Evolutionary conservation across 2,329 filamentous ascomycete species (phyloP).

Genomic region (Pyricularia sp.): DNA sequence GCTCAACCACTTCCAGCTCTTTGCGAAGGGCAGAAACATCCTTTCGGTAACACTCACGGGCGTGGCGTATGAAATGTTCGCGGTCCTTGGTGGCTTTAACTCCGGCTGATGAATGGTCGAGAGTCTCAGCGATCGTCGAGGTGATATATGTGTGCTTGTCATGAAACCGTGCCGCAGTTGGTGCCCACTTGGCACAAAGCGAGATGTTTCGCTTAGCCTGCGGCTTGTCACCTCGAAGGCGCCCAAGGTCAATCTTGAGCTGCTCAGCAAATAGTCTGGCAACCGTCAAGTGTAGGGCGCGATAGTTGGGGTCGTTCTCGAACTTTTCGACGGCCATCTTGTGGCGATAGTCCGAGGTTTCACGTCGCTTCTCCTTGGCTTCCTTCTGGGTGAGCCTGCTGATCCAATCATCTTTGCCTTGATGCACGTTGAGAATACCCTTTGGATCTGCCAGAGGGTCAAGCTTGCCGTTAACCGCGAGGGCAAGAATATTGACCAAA

Average conservation of each 20-base stretch:
- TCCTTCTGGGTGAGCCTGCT: conserved; percentile 10
- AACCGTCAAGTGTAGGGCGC: conserved; percentile 36
- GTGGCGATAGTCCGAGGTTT: conserved; percentile 26
- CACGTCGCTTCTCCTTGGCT: conserved; percentile 13
- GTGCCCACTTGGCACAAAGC: conserved; percentile 48
- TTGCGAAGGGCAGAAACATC: conserved; percentile 38
- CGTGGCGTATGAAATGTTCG: conserved; percentile 37
- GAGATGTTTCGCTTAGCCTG: conserved; percentile 32
- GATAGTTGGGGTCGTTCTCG: conserved; percentile 30
- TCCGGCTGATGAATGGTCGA: conserved; percentile 25
- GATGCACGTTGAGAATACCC: conserved; percentile 25
- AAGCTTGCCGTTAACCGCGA: conserved; percentile 35
- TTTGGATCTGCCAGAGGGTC: conserved; percentile 24
- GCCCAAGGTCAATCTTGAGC: conserved; percentile 30
- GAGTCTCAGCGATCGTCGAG: conserved; percentile 42
- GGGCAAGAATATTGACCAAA: conserved; percentile 40
- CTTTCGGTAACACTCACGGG: conserved; percentile 39
- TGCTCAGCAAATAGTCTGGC: conserved; percentile 44
- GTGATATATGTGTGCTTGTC: conserved; percentile 45
- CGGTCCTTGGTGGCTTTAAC: conserved; percentile 19
- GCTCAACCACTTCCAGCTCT: conserved; percentile 39
- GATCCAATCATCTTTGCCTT: conserved; percentile 11
- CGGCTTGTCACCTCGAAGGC: conserved; percentile 23
- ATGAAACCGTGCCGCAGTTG: conserved; percentile 38
- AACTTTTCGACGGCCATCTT: conserved; percentile 24